Evolutionary conservation across 1,284 basidiomycete species (phyloP), one percentile per base, ranked within the genome.

Genomic region (Trichosporon inkin): DNA sequence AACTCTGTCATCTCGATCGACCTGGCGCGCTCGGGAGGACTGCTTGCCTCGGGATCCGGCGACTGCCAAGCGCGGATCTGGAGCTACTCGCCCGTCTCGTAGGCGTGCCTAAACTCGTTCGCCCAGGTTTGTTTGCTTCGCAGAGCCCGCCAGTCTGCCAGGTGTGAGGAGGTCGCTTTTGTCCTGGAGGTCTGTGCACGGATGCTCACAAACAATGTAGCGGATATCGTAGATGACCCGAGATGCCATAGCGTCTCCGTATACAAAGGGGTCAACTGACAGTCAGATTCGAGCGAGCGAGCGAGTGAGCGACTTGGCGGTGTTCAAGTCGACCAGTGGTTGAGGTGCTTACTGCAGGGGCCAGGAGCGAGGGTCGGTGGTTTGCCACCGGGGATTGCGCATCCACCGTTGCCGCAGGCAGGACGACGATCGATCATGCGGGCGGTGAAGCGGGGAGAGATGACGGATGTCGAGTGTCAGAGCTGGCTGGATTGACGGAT

Each of bases 1-100:
- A 93, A 93, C 74, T 88, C 88, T 39, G 90, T 93, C 62, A 92
- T 92, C 67, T 89, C 88, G 20, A 88, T 93, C 71, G 88, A 90
- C 70, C 79, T 92, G 47, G 88, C 86, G 65, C 86, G 87, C 8
- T 81, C 84, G 22, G 88, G 88, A 16, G 86, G 85, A 47, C 80
- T 89, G 52, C 80, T 94, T 41, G 91, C 90, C 3, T 92, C 90
- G 6, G 92, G 91, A 20, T 89, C 87, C 74, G 92, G 92, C 13
- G 92, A 95, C 77, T 89, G 87, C 81, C 85, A 86, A 70, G 88
- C 88, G 24, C 81, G 87, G 70, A 87, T 91, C 79, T 90, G 89
- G 89, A 74, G 71, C 60, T 79, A 78, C 60, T 49, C 44, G 16
- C 44, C 44, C 17, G 44, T 49, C 13, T 49, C 44, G 10, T 49